Base-by-base conservation (phyloP, 1,139 yeast genomes). In the Suhomyces maxii region DNA sequence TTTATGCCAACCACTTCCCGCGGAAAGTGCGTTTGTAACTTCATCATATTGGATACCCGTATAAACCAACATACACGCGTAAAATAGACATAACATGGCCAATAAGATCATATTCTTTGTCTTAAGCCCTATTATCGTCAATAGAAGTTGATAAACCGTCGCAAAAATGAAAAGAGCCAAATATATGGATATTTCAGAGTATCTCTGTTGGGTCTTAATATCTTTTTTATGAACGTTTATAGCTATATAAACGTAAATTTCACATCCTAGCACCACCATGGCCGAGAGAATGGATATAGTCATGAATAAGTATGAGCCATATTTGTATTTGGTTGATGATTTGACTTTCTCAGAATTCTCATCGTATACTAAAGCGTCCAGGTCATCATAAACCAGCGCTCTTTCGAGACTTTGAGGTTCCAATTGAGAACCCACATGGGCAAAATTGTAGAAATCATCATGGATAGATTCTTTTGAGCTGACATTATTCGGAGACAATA, bases 11-110 rank as follows among this genome's bases (percentile, higher is more conserved):
- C 45, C 49, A n/a, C 52, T 61, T 34, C 38, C 55, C 26, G 43
- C 45, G 2, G 55, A 45, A 12, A 73, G 62, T 3, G 66, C 62
- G 6, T 53, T 49, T 13, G 63, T 52, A 39, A 78, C 62, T 61
- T 79, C 83, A 44, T 67, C 66, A 54, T 68, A 78, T 56, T 79
- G 83, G 35, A 79, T 68, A 9, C 80, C 79, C 2, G 82, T 71
- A 57, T 79, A 79, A 4, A 76, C 64, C 54, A 77, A 61, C 78
- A 79, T 71, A 40, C 79, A 76, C n/a, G 65, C 65, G 52, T 73
- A 71, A 53, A 79, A 79, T 12, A 68, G 44, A 51, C 79, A 68
- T 37, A 79, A 64, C 52, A 77, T 71, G 26, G 71, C 59, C 25
- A 75, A 64, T 57, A 64, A 65, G 55, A 71, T 57, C 52, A 77